Evolutionary conservation across 192 early-diverging fungal genomes (phyloP).

Genomic region (Phycomyces blakesleeanus): DNA sequence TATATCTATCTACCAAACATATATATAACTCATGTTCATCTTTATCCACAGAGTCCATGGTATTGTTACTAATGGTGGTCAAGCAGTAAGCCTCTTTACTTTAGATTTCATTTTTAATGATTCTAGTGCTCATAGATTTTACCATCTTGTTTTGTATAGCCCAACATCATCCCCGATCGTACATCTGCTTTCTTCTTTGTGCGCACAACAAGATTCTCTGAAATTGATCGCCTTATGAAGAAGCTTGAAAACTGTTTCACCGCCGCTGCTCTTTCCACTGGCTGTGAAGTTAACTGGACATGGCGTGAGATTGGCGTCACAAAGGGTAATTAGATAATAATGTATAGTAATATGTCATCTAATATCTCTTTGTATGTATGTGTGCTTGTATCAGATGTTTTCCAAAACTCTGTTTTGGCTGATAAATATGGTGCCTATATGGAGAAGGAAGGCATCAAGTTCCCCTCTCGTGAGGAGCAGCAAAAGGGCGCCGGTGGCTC

Average conservation of each 20-base stretch:
- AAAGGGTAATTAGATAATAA: conserved; percentile 17
- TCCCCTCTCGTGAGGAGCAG: conserved; percentile 21
- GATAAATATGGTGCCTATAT: conserved; percentile 35
- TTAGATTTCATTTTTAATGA: neutral
- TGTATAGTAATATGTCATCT: too few species aligned
- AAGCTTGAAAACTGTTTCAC: conserved; percentile 55
- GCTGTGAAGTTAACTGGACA: conserved; percentile 55
- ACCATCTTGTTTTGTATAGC: conserved; percentile 7
- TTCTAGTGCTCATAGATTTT: neutral
- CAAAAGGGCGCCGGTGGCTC: conserved; percentile 36
- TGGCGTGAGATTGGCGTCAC: conserved; percentile 36
- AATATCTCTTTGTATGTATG: too few species aligned
- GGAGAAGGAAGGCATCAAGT: conserved; percentile 34
- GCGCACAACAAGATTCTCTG: conserved; percentile 47
- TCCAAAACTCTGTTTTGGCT: conserved; percentile 41
- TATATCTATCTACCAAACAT: neutral
- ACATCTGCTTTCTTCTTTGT: conserved; percentile 54
- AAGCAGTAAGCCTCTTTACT: conserved; percentile 40
- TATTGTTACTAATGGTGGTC: conserved; percentile 74
- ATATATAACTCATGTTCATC: neutral
- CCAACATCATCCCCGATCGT: conserved; percentile 66
- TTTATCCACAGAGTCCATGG: conserved; percentile 58
- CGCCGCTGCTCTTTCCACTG: conserved; percentile 65
- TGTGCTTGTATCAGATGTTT: conserved; percentile 28
- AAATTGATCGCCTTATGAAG: conserved; percentile 46